These are phyloP conservation scores for Tribonema minus DNA, from an alignment of 108 stramenopile genomes.

Conservation along the genomic window DNA sequence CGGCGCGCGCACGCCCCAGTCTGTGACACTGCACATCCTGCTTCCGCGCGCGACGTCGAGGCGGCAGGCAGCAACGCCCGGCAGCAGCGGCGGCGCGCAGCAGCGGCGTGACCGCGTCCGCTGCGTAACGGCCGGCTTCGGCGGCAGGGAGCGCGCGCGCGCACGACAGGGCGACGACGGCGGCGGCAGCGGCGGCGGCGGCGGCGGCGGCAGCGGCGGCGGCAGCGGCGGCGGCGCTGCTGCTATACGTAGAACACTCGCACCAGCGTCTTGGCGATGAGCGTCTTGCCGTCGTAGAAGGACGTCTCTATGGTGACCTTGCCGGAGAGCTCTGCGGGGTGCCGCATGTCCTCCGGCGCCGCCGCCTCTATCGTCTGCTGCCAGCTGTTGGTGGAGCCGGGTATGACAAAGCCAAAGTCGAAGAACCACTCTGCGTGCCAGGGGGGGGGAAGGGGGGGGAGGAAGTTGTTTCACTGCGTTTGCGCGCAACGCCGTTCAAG, in stretches of 20 bases:
- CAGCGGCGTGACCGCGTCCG: no score
- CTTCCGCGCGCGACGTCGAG: no score
- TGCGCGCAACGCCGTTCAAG: no score
- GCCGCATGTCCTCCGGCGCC: slow-evolving; percentile 40
- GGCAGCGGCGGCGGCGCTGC: neutral
- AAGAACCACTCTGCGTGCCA: slow-evolving; percentile 60
- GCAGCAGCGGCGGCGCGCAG: no score
- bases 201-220: neutral
- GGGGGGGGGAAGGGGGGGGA: no score
- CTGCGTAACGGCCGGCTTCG: no score
- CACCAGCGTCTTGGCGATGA: slow-evolving; percentile 58
- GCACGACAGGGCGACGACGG: no score
- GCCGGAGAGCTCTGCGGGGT: slow-evolving; percentile 38
- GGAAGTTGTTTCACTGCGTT: no score
- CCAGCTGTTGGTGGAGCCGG: slow-evolving; percentile 62
- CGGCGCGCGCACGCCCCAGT: no score
- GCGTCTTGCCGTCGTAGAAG: slow-evolving; percentile 57
- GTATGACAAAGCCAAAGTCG: slow-evolving; percentile 65
- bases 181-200: neutral
- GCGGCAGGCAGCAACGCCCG: no score
- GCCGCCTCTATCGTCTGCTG: slow-evolving; percentile 64
- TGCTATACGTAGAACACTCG: slow-evolving; percentile 57
- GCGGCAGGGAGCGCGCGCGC: no score
- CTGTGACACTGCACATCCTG: no score
- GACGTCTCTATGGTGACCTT: slow-evolving; percentile 59